Percentiles rank a stretch among this genome's conserved stretches.
Evolutionary conservation across 179 eudicot genomes (phyloP).

Genomic region (Nepenthes alata): DNA sequence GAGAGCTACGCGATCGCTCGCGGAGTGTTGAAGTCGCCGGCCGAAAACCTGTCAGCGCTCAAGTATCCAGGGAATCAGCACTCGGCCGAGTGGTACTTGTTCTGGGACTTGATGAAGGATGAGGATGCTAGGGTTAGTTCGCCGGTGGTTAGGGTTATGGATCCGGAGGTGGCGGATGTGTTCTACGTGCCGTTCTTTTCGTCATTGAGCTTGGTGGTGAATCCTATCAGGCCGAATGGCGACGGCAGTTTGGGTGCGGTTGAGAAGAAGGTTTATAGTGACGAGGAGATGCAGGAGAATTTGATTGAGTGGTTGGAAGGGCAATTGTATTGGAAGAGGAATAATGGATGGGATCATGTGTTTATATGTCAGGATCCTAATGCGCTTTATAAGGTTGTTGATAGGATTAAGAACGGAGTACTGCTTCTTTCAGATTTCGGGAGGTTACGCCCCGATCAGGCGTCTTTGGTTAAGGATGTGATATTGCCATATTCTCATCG

Average conservation of each 20-base stretch:
- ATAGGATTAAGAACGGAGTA: conserved; percentile 65
- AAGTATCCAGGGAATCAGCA: conserved; percentile 93
- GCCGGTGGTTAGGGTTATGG: conserved; percentile 42
- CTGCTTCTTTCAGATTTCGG: conserved; percentile 91
- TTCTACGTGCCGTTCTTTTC: conserved; percentile 93
- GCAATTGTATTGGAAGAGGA: conserved; percentile 76
- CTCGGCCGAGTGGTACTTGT: conserved; percentile 80
- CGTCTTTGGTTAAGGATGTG: conserved; percentile 78
- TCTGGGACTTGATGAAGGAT: conserved; percentile 27
- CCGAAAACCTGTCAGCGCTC: conserved; percentile 17
- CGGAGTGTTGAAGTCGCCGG: conserved; percentile 19
- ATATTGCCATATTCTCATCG: conserved; percentile 86
- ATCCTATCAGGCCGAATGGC: conserved; percentile 31
- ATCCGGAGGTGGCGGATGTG: conserved; percentile 75
- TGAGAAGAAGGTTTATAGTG: conserved; percentile 29
- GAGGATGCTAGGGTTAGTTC: conserved; percentile 25
- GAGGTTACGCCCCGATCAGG: conserved; percentile 57
- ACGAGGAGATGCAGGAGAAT: conserved; percentile 77
- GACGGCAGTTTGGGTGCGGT: background rate
- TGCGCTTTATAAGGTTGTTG: conserved; percentile 68
- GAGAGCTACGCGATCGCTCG: conserved; percentile 64
- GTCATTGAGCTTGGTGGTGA: conserved; percentile 69
- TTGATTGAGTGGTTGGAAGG: conserved; percentile 75
- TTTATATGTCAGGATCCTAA: conserved; percentile 89
- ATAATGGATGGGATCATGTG: conserved; percentile 93